phyloP scores from a whole-genome alignment of 352 stramenopile genomes.

The Salisapilia sapeloensis region DNA sequence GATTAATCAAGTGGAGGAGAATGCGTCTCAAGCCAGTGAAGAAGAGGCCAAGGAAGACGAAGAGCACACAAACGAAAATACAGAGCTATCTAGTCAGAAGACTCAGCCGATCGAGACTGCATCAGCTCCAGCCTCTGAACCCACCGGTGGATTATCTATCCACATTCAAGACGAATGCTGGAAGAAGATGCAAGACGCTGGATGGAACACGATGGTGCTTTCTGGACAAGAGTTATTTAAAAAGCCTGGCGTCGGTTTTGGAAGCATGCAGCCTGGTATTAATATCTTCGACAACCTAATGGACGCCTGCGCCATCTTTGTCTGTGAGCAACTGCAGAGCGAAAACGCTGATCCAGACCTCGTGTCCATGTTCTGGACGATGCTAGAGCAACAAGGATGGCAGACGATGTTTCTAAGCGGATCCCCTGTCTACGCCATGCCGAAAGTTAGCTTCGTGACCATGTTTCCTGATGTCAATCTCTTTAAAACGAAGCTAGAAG shows the following conservation, averaged over 20 bases:
- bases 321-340: constrained; percentile 19
- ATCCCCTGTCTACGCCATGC: constrained; percentile 46
- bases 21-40: too few relatives aligned
- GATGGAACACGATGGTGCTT: constrained; percentile 46
- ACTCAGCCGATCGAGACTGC: too few relatives aligned
- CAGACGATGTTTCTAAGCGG: constrained; percentile 21
- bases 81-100: too few relatives aligned
- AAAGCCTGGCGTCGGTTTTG: constrained; percentile 48
- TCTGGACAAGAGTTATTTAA: constrained; percentile 36
- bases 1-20: too few relatives aligned
- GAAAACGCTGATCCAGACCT: constrained; percentile 10
- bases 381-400: constrained; percentile 35
- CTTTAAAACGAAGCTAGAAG: constrained; percentile 41
- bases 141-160: too few relatives aligned
- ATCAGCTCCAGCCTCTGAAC: too few relatives aligned
- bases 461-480: constrained; percentile 63
- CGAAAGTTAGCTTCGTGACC: constrained; percentile 39
- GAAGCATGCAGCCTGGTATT: constrained; percentile 46
- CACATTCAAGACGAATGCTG: constrained; percentile 31
- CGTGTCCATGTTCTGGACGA: constrained; percentile 36
- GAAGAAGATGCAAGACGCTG: constrained; percentile 29
- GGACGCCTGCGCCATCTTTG: constrained; percentile 24
- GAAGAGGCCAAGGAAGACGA: too few relatives aligned
- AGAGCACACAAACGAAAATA: too few relatives aligned
- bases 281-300: constrained; percentile 65